These are phyloP conservation scores for Lipomyces japonicus DNA, from an alignment of 805 yeast species.

Conservation along the genomic window DNA sequence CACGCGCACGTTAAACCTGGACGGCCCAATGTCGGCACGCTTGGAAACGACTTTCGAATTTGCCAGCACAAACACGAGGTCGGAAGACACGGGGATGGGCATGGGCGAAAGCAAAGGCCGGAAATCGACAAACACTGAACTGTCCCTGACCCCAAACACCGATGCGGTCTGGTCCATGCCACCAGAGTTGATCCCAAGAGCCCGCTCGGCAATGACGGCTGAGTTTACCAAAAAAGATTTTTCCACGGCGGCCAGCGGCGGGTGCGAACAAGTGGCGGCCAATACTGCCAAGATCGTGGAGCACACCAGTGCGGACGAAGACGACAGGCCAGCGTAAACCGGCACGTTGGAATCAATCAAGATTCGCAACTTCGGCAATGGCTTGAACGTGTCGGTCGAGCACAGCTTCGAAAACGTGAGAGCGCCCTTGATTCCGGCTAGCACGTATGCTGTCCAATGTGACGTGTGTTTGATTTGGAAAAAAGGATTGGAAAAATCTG, in stretches of 20 bases:
- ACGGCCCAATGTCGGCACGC: slow-evolving; percentile 65
- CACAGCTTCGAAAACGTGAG: slow-evolving; percentile 44
- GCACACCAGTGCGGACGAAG: slow-evolving; percentile 70
- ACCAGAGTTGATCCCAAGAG: slow-evolving; percentile 72
- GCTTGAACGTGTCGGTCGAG: slow-evolving; percentile 34
- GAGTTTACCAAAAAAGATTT: slow-evolving; percentile 45
- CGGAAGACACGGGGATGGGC: slow-evolving; percentile 37
- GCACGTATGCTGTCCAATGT: slow-evolving; percentile 67
- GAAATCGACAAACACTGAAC: slow-evolving; percentile 59
- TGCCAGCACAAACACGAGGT: slow-evolving; percentile 52
- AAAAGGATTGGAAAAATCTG: slow-evolving; percentile 30
- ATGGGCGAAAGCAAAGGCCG: slow-evolving; percentile 55
- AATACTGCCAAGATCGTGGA: slow-evolving; percentile 58
- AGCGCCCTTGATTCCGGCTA: slow-evolving; percentile 63
- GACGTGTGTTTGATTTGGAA: slow-evolving; percentile 33
- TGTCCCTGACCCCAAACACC: slow-evolving; percentile 55
- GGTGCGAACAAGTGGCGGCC: slow-evolving; percentile 37
- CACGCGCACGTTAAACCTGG: slow-evolving; percentile 64
- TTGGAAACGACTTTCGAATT: slow-evolving; percentile 59
- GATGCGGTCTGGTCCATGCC: slow-evolving; percentile 78
- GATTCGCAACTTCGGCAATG: slow-evolving; percentile 41
- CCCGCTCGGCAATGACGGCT: slow-evolving; percentile 65
- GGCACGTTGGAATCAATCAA: slow-evolving; percentile 65
- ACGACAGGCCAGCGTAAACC: slow-evolving; percentile 66
- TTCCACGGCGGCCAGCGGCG: too few relatives aligned